Evolutionary conservation across 2,329 filamentous ascomycete genomes (phyloP).

Genomic region (Shiraia bambusicola): DNA sequence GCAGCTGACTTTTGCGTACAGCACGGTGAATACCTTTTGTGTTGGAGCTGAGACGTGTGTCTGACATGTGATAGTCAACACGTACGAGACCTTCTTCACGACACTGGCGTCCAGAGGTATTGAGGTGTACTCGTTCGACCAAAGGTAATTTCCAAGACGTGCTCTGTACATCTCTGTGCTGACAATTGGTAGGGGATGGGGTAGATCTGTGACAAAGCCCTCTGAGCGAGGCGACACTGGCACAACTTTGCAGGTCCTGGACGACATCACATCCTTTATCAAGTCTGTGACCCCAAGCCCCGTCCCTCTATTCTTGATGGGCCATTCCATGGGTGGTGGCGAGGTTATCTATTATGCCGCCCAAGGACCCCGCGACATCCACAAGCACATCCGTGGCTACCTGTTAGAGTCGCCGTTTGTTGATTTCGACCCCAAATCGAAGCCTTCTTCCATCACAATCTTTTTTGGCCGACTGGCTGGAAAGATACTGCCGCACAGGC

Average conservation of each 20-base stretch:
- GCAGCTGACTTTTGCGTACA: background rate
- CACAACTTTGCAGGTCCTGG: constrained; percentile 69
- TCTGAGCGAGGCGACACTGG: constrained; percentile 72
- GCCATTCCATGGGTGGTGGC: constrained; percentile 89
- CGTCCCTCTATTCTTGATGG: constrained; percentile 76
- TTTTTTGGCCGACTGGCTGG: constrained; percentile 67
- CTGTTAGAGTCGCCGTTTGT: constrained; percentile 79
- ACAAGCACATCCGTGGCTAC: constrained; percentile 68
- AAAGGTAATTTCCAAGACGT: constrained; percentile 53
- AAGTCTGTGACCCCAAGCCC: constrained; percentile 56
- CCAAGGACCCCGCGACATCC: constrained; percentile 53
- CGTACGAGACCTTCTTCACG: constrained; percentile 74
- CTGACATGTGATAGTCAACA: constrained; percentile 56
- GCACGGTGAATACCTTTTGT: constrained; percentile 12
- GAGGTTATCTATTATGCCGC: constrained; percentile 66
- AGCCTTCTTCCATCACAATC: constrained; percentile 66
- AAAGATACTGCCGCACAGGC: constrained; percentile 65
- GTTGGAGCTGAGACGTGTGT: background rate
- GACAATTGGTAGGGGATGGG: constrained; percentile 68
- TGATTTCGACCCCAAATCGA: constrained; percentile 64
- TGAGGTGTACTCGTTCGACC: constrained; percentile 76
- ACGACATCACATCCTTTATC: constrained; percentile 78
- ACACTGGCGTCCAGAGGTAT: constrained; percentile 70
- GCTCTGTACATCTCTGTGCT: constrained; percentile 3
- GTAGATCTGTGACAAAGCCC: constrained; percentile 64